phyloP scores from a whole-genome alignment of 768 basidiomycete genomes.

The Sarcodon sp. region DNA sequence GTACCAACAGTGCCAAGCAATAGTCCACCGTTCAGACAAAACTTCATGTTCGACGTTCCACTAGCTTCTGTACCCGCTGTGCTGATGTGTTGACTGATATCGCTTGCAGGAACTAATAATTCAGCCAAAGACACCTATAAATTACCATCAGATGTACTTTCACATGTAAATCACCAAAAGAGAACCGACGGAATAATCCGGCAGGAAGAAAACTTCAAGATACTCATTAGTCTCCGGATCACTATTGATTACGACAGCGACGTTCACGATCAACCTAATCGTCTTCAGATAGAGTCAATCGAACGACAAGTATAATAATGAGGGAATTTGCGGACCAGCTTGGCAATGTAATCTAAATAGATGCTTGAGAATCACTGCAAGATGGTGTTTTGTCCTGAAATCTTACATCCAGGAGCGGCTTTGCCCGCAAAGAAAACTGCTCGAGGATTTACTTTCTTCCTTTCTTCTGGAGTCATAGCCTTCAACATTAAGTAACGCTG shows the following conservation, averaged over 20 bases:
- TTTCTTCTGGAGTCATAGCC: conserved; percentile 60
- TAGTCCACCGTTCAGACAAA: conserved; percentile 84
- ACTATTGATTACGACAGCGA: conserved; percentile 63
- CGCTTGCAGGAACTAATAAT: conserved; percentile 81
- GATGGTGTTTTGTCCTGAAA: neutral
- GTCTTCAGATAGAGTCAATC: conserved; percentile 29
- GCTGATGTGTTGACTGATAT: conserved; percentile 93
- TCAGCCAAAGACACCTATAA: conserved; percentile 57
- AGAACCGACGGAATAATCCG: conserved; percentile 59
- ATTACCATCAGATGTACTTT: too few species aligned
- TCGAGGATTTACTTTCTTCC: conserved; percentile 71
- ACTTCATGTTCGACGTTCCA: conserved; percentile 80
- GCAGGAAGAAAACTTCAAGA: conserved; percentile 87
- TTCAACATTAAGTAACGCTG: conserved; percentile 80
- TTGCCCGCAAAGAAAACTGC: conserved; percentile 98
- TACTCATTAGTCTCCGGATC: conserved; percentile 85
- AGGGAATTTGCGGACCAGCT: conserved; percentile 38
- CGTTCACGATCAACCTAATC: conserved; percentile 90
- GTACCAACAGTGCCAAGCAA: conserved; percentile 68
- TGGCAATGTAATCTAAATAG: conserved; percentile 72
- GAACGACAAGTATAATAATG: neutral
- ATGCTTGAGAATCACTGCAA: neutral
- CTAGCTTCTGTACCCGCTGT: conserved; percentile 93
- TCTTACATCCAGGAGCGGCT: conserved; percentile 84
- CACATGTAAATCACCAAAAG: too few species aligned